Evolutionary conservation across 2,329 filamentous ascomycete genomes (phyloP), one percentile per base, ranked within the genome.

Genomic region (Diplodia scrobiculata): DNA sequence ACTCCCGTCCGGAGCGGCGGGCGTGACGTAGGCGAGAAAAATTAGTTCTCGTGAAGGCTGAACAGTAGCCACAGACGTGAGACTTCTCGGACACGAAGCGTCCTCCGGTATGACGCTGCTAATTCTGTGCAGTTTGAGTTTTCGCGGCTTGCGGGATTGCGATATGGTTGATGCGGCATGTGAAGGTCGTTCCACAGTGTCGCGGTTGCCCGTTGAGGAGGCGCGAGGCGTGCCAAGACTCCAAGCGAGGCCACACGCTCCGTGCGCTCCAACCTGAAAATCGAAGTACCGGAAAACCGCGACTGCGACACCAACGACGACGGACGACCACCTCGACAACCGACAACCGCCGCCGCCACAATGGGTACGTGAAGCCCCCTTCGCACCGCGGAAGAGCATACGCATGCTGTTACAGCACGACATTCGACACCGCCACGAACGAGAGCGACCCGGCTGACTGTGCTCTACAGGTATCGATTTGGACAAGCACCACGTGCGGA

Each of bases 401-500:
- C 62, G n/a, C 45, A 45, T 50, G 45, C 38, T 65, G 27, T 38
- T 48, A 13, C 55, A 5, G 55, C 55, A 47, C 41, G 21, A 45
- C n/a, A n/a, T 34, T 36, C 58, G 58, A 62, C 58, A 29, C 45
- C 19, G 13, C 6, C 45, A 27, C 29, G n/a, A 27, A 19, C n/a
- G 59, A 41, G 48, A 64, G 19, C 60, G 48, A 14, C 27, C 29
- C 55, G 34, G 48, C 48, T 63, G 55, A 66, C 21, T 34, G 21
- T 21, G 54, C 65, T 47, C 55, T 41, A 34, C 66, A 66, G 76
- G 76, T 70, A 78, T 78, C 70, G 76, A 78, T 74, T 74, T 78
- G 69, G 83, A 87, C 80, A 81, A 81, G 78, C 85, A 87, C 81
- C 85, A 87, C 82, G 84, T 87, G 79, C 82, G 83, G 80, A 81